phyloP scores from a whole-genome alignment of 352 stramenopile genomes.

The Globisporangium cederbergense region DNA sequence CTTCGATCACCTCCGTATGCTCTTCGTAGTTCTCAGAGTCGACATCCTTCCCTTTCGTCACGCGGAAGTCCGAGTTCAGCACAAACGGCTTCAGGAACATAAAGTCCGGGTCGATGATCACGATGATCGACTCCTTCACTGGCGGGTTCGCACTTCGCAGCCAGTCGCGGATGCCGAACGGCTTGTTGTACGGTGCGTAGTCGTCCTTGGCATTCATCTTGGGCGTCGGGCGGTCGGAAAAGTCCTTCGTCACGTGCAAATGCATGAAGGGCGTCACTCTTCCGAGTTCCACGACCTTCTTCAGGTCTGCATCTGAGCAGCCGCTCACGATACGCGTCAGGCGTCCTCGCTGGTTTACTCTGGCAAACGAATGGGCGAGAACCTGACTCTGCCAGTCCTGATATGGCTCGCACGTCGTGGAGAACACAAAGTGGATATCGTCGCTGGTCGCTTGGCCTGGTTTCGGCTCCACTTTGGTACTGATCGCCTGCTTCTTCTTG shows the following conservation, averaged over 20 bases:
- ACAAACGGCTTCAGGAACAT: conserved; percentile 64
- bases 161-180: conserved; percentile 74
- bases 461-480: conserved; percentile 1
- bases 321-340: conserved; percentile 72
- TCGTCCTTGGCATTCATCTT: conserved; percentile 26
- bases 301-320: conserved; percentile 43
- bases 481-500: conserved; percentile 28
- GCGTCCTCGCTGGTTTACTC: conserved; percentile 48
- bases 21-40: conserved; percentile 60
- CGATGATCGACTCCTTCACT: conserved; percentile 46
- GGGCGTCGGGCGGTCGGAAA: conserved; percentile 28
- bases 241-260: conserved; percentile 58
- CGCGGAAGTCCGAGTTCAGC: conserved; percentile 53
- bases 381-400: conserved; percentile 78
- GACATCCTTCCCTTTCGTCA: conserved; percentile 47
- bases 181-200: conserved; percentile 64
- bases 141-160: conserved; percentile 57
- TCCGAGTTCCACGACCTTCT: conserved; percentile 33
- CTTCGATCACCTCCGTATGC: conserved; percentile 63
- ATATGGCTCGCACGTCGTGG: conserved; percentile 51
- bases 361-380: conserved; percentile 58
- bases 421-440: conserved; percentile 77
- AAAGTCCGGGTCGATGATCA: conserved; percentile 72
- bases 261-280: conserved; percentile 35
- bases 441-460: conserved; percentile 44